Base-by-base conservation (phyloP, 768 basidiomycete species). In the Scleroderma citrinum region DNA sequence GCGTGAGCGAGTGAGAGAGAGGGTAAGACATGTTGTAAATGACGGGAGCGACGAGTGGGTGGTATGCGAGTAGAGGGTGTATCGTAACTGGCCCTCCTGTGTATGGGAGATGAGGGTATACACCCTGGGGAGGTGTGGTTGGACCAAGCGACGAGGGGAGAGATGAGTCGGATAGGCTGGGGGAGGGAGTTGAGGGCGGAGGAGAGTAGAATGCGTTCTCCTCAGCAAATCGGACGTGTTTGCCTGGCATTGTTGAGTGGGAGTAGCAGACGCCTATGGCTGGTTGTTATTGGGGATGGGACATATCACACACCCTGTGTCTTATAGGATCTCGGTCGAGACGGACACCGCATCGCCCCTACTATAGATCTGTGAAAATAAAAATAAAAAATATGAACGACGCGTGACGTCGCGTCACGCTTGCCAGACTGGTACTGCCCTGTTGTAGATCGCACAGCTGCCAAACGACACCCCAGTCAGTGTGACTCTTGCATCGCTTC, bases 141-240 rank as follows among this genome's bases (percentile, higher is more conserved):
- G 65, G 65, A 3, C 65, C 65, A 0, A 55, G 54, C 8, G 66
- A 68, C 1, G 67, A 68, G 7, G 56, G 62, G 5, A 66, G 60
- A 11, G 65, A 66, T 41, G 67, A 60, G 0, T 64, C 57, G 12
- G 66, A 56, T 51, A 55, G 42, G 4, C 60, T 13, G 23, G 65
- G 65, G 21, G 65, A 66, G 2, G 64, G 51, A 7, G 55, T 57
- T 8, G 54, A 48, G 26, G 48, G n/a, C n/a, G n/a, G 53, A 38
- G 65, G 64, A 7, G 66, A 66, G 50, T 65, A 66, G 26, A 64
- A 62, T 49, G 62, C 57, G 49, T 68, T 68, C 50, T 61, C 62
- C 34, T 65, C 54, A 50, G 57, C 52, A 56, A 69, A 67, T 30
- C 55, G 65, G 48, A 69, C 67, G 7, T 64, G 67, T 35, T 62